Evolutionary conservation across 2,329 filamentous ascomycete genomes (phyloP), one percentile per base, ranked within the genome.

Genomic region (Verticillium isaacii): DNA sequence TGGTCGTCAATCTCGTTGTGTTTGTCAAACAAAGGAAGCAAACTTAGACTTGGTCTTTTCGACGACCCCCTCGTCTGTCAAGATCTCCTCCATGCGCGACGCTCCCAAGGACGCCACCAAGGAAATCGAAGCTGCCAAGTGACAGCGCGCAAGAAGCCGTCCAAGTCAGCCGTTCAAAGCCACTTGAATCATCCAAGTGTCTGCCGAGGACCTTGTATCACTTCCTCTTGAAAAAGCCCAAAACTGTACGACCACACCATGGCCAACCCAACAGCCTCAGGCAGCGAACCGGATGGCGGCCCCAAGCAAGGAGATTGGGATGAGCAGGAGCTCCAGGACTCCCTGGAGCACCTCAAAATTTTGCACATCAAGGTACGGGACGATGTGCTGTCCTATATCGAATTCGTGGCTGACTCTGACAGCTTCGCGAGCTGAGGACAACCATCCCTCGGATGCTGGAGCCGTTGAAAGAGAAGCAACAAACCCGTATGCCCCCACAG

Each of bases 331-430:
- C 74, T 86, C 7, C 77, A 81, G 63, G 74, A 78, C 62, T 79
- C 78, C 29, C 75, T 86, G 67, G 74, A 80, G 67, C 76, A 79
- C 37, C 75, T 86, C 59, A 82, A 84, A 66, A 74, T 82, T 56
- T 72, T 85, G n/a, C 82, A 86, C 67, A 74, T 83, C 67, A 81
- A 83, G 77, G 84, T 80, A 78, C 50, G 60, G 55, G 50, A 15
- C 32, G 8, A 14, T 37, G 2, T 17, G 8, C 8, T 23, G 32
- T 23, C 29, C 29, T 5, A 6, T 15, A 19, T 29, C 29, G 34
- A 2, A 50, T 39, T 19, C 4, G 15, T n/a, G 15, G 41, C 15
- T 50, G 37, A 12, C 25, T 3, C 14, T 6, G 14, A 32, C 5
- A 84, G 82, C 74, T 81, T 59, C 75, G 79, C 61, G 76, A 75